Evolutionary conservation across 768 basidiomycete genomes (phyloP).

Genomic region (Rhizopogon sp.): DNA sequence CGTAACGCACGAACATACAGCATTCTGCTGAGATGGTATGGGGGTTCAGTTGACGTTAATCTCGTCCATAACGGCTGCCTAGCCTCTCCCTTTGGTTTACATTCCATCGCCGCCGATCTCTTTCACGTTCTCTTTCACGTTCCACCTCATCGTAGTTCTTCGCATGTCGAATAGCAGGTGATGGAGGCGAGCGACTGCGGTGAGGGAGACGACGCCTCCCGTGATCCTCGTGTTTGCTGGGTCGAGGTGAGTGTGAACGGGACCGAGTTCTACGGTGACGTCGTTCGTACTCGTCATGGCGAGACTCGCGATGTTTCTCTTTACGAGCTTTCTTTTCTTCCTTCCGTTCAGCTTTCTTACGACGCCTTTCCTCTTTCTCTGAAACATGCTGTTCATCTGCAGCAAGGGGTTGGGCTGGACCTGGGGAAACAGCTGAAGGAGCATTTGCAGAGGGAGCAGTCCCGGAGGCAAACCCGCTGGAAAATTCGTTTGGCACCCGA

Average conservation of each 20-base stretch:
- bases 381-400: constrained; percentile 26
- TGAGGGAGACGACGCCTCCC: constrained; percentile 13
- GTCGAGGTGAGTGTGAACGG: constrained; percentile 32
- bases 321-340: constrained; percentile 56
- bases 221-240: constrained; percentile 10
- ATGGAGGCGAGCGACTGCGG: constrained; percentile 27
- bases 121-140: constrained; percentile 28
- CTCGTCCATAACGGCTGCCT: constrained; percentile 12
- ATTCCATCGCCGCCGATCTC: constrained; percentile 52
- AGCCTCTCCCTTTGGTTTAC: constrained; percentile 36
- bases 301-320: constrained; percentile 39
- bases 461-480: constrained; percentile 69
- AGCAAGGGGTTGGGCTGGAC: constrained; percentile 11
- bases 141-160: constrained; percentile 24
- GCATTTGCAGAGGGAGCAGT: constrained; percentile 16
- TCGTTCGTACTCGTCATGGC: constrained; percentile 24
- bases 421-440: constrained; percentile 13
- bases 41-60: constrained; percentile 10
- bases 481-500: background rate
- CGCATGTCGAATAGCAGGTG: constrained; percentile 12
- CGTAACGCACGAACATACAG: constrained; percentile 3
- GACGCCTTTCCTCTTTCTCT: constrained; percentile 46
- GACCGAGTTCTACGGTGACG: constrained; percentile 22
- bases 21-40: constrained; percentile 1
- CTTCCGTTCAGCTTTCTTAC: constrained; percentile 50